A percentile compares a stretch with the other conserved stretches of the same genome.
These are phyloP conservation scores for Aspergillus ellipticus DNA, from an alignment of 495 filamentous ascomycete species.

Conservation along the genomic window DNA sequence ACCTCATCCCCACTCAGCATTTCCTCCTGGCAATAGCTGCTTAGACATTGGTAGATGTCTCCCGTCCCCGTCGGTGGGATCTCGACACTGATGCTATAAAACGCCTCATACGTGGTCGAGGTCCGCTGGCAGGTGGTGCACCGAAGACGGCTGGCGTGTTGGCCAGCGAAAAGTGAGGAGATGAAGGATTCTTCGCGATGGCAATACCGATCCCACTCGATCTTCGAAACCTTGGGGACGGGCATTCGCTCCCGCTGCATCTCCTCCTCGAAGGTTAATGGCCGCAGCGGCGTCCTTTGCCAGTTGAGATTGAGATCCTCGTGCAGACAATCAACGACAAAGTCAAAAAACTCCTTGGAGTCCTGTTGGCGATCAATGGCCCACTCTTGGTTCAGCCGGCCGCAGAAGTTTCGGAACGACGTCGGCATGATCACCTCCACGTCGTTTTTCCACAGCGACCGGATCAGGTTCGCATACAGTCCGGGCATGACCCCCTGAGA, in stretches of 20 bases:
- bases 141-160: conserved; percentile 60
- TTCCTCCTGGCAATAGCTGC: conserved; percentile 66
- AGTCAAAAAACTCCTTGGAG: conserved; percentile 73
- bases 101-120: conserved; percentile 69
- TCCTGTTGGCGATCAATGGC: conserved; percentile 68
- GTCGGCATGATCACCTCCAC: conserved; percentile 56
- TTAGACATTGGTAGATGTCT: conserved; percentile 61
- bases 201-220: conserved; percentile 68
- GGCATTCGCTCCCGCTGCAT: conserved; percentile 60
- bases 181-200: conserved; percentile 65
- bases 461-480: conserved; percentile 69
- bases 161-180: conserved; percentile 67
- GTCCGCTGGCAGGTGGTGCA: conserved; percentile 64
- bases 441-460: conserved; percentile 68
- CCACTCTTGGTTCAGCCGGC: conserved; percentile 56
- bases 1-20: conserved; percentile 61
- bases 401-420: conserved; percentile 55
- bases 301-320: conserved; percentile 73
- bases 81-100: conserved; percentile 65
- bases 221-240: conserved; percentile 52
- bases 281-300: conserved; percentile 53
- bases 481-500: conserved; percentile 76
- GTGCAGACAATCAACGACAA: conserved; percentile 65
- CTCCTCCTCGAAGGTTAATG: conserved; percentile 60
- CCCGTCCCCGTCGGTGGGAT: conserved; percentile 52